Evolutionary conservation across 1,139 yeast genomes (phyloP).

Genomic region (Yamadazyma siamensis): DNA sequence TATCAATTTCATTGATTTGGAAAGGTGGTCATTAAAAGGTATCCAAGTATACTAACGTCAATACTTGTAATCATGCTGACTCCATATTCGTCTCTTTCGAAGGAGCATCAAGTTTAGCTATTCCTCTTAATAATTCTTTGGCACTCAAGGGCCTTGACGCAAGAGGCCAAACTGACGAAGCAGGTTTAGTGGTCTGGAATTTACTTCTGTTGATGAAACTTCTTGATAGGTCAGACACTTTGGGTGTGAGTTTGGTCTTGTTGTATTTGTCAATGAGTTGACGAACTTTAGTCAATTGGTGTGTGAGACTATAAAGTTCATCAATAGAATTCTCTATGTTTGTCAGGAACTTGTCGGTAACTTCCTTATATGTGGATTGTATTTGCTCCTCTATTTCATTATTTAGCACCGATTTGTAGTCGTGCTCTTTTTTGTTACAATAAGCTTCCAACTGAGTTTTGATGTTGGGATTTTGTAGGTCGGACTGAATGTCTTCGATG

Average conservation of each 20-base stretch:
- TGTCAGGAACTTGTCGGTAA: constrained; percentile 11
- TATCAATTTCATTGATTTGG: too few relatives aligned
- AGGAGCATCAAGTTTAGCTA: constrained; percentile 17
- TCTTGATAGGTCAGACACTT: constrained; percentile 18
- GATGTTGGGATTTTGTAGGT: constrained; percentile 1
- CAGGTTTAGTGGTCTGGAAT: constrained; percentile 7
- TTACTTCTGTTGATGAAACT: constrained; percentile 18
- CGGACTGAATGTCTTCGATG: constrained; percentile 12
- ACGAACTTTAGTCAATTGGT: constrained; percentile 19
- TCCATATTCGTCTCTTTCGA: too few relatives aligned
- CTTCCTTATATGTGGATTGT: constrained; percentile 6
- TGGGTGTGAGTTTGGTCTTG: constrained; percentile 14
- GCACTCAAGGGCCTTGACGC: constrained; percentile 16
- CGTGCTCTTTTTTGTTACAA: constrained; percentile 1
- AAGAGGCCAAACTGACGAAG: constrained; percentile 16
- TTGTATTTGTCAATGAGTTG: constrained; percentile 19
- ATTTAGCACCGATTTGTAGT: constrained; percentile 5
- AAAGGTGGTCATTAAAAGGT: too few relatives aligned
- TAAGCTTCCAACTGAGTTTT: constrained; percentile 10
- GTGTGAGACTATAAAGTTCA: constrained; percentile 19
- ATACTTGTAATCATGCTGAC: too few relatives aligned
- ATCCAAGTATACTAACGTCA: too few relatives aligned
- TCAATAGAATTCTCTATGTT: constrained; percentile 23
- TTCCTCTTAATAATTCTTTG: constrained; percentile 19
- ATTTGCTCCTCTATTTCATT: constrained; percentile 6